phyloP scores from a whole-genome alignment of 192 early-diverging fungal genomes.

The Coemansia javaensis region DNA sequence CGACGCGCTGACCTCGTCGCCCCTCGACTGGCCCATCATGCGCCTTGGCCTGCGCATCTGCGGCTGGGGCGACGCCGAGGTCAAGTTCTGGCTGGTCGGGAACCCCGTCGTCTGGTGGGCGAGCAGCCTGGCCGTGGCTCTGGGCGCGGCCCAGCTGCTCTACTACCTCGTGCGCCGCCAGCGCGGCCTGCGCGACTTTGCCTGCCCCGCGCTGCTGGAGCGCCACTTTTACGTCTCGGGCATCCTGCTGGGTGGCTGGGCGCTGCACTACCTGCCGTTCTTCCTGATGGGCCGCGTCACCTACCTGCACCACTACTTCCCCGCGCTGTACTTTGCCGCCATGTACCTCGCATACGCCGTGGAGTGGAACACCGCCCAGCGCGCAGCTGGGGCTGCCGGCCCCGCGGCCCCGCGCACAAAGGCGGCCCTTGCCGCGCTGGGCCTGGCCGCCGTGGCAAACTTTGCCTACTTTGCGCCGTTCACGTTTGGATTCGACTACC shows the following conservation, averaged over 20 bases:
- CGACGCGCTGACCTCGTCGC: slow-evolving; percentile 54
- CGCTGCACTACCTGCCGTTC: slow-evolving; percentile 91
- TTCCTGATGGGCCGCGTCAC: slow-evolving; percentile 95
- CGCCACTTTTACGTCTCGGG: slow-evolving; percentile 69
- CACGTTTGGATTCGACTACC: slow-evolving; percentile 76
- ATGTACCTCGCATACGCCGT: slow-evolving; percentile 69
- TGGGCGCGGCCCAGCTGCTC: slow-evolving; percentile 17
- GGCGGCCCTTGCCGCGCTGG: slow-evolving; percentile 7
- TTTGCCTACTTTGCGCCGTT: slow-evolving; percentile 78
- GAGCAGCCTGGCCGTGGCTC: slow-evolving; percentile 44
- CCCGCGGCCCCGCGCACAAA: slow-evolving; percentile 8
- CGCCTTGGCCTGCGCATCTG: slow-evolving; percentile 89
- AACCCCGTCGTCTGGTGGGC: slow-evolving; percentile 93
- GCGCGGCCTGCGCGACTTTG: slow-evolving; percentile 39
- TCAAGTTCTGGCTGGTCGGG: slow-evolving; percentile 93
- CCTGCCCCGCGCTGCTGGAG: slow-evolving; percentile 54
- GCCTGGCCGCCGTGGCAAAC: slow-evolving; percentile 44
- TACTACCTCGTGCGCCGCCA: slow-evolving; percentile 55
- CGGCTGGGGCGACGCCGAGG: slow-evolving; percentile 74
- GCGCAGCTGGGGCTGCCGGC: slow-evolving; percentile 5
- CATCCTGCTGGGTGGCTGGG: slow-evolving; percentile 81
- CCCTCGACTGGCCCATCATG: slow-evolving; percentile 86
- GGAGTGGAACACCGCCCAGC: slow-evolving; percentile 67
- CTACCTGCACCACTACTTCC: slow-evolving; percentile 97
- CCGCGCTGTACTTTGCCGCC: slow-evolving; percentile 89